Evolutionary conservation across 1,284 basidiomycete genomes (phyloP), one percentile per base, ranked within the genome.

Genomic region (Sanghuangporus baumii): DNA sequence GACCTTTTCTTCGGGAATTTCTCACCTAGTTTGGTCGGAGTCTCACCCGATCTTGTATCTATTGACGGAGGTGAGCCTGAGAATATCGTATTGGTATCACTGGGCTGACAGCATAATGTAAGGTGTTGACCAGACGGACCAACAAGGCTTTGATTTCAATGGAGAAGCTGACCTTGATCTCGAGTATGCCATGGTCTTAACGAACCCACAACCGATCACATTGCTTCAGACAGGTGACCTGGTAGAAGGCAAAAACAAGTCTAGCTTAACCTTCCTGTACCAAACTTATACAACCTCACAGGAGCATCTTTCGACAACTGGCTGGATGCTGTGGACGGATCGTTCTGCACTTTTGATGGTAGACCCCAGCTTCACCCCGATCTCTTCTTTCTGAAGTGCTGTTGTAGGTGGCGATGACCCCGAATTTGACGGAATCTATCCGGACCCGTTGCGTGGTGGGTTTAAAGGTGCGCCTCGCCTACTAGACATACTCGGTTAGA

Each of bases 341-440:
- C 76, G 1, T 89, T 79, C 73, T 88, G 87, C 66, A 79, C 78
- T 0, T 87, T 81, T 59, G 78, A 84, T 61, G 85, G 62, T 63
- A 23, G 9, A 23, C 12, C 1, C 20, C 38, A 18, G 7, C 20
- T 16, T n/a, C 16, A 7, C 31, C 20, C 8, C 43, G 6, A 3
- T 36, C 34, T 20, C n/a, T 23, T 18, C 23, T 3, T n/a, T 9
- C 7, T 7, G 37, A 38, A n/a, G 59, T 11, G 16, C 31, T 16
- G 46, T 23, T 46, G 2, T 37, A 63, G 78, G 85, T 3, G 85
- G 85, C 2, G 84, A 88, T 48, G 81, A 85, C 68, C 78, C 79
- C 34, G 57, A 56, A 36, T 63, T 63, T 34, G 54, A 56, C 67
- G 66, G 66, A 14, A 65, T 68, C 38, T 73, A 73, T 59, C 72